Conservation (phyloP, 257 asterid species). For the Rehmannia glutinosa region DNA sequence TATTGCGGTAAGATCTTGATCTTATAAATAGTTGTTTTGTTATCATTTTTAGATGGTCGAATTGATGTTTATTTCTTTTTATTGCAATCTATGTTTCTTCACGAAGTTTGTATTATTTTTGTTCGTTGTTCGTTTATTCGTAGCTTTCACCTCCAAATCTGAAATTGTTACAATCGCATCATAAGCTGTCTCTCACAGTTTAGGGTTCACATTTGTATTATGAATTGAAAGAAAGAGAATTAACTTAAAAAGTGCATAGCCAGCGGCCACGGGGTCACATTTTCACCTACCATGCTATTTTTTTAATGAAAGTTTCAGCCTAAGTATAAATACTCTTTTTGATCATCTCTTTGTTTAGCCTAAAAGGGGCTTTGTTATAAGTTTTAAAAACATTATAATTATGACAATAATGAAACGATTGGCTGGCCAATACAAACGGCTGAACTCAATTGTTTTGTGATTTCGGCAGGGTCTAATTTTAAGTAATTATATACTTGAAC, state of each 20-base stretch:
- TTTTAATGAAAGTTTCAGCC: background rate
- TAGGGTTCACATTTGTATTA: background rate
- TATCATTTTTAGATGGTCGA: no score
- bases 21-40: no score
- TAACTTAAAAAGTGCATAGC: background rate
- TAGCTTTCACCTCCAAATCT: background rate
- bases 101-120: no score
- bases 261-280: conserved; percentile 4
- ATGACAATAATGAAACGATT: conserved; percentile 3
- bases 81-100: no score
- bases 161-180: conserved; percentile 10
- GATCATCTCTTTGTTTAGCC: background rate
- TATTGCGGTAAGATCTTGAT: no score
- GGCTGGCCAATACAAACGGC: conserved; percentile 28
- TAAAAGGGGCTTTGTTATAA: background rate
- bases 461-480: background rate
- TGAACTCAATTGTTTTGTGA: conserved; percentile 4
- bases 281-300: background rate
- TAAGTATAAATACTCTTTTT: background rate
- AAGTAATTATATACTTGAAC: background rate
- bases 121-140: no score
- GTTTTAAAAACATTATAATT: no score
- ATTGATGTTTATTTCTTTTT: no score
- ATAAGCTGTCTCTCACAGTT: conserved; percentile 19
- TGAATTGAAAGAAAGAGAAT: background rate